Conservation (phyloP, 2,329 filamentous ascomycete genomes). For the Trichoderma oligosporum region DNA sequence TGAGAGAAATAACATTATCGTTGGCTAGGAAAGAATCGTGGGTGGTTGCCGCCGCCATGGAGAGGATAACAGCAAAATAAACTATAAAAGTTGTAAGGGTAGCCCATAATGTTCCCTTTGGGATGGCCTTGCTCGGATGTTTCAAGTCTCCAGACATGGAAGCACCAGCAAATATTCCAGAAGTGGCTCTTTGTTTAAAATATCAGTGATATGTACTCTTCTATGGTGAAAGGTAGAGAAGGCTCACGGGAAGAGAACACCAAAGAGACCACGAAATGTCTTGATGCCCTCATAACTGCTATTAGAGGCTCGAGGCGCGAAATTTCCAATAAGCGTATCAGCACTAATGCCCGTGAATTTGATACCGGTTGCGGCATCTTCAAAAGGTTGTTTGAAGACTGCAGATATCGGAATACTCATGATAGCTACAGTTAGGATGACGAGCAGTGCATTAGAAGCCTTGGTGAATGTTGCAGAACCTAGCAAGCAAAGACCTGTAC, state of each 20-base stretch:
- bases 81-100: constrained; percentile 70
- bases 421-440: constrained; percentile 68
- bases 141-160: constrained; percentile 87
- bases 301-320: constrained; percentile 65
- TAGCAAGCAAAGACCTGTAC: constrained; percentile 71
- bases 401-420: constrained; percentile 81
- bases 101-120: constrained; percentile 76
- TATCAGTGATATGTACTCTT: constrained; percentile 14
- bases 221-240: constrained; percentile 18
- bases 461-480: constrained; percentile 77
- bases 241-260: constrained; percentile 69
- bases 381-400: constrained; percentile 64
- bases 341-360: constrained; percentile 75
- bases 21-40: constrained; percentile 69
- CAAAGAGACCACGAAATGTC: constrained; percentile 78
- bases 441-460: constrained; percentile 71
- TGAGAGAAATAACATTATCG: constrained; percentile 75
- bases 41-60: constrained; percentile 73
- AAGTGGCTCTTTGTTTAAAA: constrained; percentile 40
- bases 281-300: constrained; percentile 59
- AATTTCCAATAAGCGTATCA: constrained; percentile 67
- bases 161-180: constrained; percentile 64
- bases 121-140: constrained; percentile 79
- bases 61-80: constrained; percentile 72
- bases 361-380: constrained; percentile 57